phyloP scores from a whole-genome alignment of 2,329 filamentous ascomycete species.

The Esteya vermicola region DNA sequence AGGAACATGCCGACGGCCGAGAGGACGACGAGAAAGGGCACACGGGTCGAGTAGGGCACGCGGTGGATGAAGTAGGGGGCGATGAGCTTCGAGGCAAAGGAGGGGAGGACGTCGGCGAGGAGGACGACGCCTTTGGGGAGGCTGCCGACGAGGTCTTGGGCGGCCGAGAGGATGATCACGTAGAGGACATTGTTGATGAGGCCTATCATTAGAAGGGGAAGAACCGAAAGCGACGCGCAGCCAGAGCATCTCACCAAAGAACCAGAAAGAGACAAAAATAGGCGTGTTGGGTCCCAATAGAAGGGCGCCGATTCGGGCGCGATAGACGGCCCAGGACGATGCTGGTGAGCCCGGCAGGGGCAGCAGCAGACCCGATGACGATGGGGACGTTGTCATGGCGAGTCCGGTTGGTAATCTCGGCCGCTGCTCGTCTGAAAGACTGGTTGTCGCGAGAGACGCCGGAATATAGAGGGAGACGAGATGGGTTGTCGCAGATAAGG shows the following conservation, averaged over 20 bases:
- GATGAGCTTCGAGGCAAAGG: constrained; percentile 74
- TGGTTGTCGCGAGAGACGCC: background rate
- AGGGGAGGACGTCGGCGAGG: constrained; percentile 82
- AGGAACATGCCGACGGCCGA: constrained; percentile 82
- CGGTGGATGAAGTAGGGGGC: constrained; percentile 89
- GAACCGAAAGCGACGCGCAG: background rate
- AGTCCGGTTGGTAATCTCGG: background rate
- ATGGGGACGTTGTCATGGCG: constrained; percentile 22
- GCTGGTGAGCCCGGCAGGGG: constrained; percentile 43
- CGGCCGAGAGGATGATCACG: constrained; percentile 89
- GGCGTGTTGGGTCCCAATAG: constrained; percentile 55
- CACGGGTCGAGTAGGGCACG: constrained; percentile 64
- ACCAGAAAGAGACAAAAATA: constrained; percentile 76
- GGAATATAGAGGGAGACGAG: no score
- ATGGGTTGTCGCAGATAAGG: no score
- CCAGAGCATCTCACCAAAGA: constrained; percentile 56
- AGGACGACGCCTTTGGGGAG: constrained; percentile 88
- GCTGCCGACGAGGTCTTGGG: constrained; percentile 80
- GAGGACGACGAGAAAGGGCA: constrained; percentile 58
- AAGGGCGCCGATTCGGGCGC: constrained; percentile 45
- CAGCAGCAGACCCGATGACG: constrained; percentile 28
- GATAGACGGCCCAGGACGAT: constrained; percentile 62
- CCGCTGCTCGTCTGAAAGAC: no score
- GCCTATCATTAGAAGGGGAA: constrained; percentile 30
- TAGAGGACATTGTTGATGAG: constrained; percentile 97